Percentiles rank a stretch among this genome's conserved stretches.
phyloP scores from a whole-genome alignment of 1,139 yeast species.

The Yamadazyma triangularis region DNA sequence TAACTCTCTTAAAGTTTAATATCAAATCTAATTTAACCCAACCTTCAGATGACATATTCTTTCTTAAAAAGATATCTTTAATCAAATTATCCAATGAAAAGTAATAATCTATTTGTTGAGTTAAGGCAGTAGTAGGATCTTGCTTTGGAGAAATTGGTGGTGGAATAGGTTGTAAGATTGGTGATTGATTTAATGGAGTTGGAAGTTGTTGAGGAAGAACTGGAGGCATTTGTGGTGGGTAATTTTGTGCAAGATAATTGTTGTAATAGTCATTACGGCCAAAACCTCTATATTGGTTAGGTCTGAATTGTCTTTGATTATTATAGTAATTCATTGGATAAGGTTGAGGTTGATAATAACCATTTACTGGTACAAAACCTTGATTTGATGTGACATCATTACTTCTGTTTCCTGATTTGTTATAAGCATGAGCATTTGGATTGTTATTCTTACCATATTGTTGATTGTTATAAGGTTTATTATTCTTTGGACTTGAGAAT shows the following conservation, averaged over 20 bases:
- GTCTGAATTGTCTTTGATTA: slow-evolving; percentile 11
- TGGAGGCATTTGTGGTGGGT: slow-evolving; percentile 9
- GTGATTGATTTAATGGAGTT: slow-evolving; percentile 12
- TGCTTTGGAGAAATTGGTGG: slow-evolving; percentile 49
- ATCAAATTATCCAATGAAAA: slow-evolving; percentile 83
- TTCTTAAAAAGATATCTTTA: slow-evolving; percentile 73
- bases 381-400: not conserved
- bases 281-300: slow-evolving; percentile 10
- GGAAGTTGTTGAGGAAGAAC: slow-evolving; percentile 29
- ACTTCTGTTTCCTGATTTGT: not conserved
- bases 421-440: not conserved
- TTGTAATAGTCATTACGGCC: slow-evolving; percentile 10
- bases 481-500: not conserved
- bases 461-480: too few relatives aligned
- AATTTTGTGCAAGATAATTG: slow-evolving; percentile 8
- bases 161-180: slow-evolving; percentile 28
- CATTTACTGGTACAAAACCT: slow-evolving; percentile 2
- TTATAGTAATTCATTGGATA: slow-evolving; percentile 8
- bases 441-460: slow-evolving; percentile 1
- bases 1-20: slow-evolving; percentile 71
- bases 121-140: slow-evolving; percentile 44
- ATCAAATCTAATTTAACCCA: slow-evolving; percentile 62
- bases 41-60: slow-evolving; percentile 73
- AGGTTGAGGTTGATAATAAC: slow-evolving; percentile 7
- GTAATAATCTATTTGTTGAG: slow-evolving; percentile 80